phyloP scores from a whole-genome alignment of 2,329 filamentous ascomycete species.

The Talaromyces piceae region DNA sequence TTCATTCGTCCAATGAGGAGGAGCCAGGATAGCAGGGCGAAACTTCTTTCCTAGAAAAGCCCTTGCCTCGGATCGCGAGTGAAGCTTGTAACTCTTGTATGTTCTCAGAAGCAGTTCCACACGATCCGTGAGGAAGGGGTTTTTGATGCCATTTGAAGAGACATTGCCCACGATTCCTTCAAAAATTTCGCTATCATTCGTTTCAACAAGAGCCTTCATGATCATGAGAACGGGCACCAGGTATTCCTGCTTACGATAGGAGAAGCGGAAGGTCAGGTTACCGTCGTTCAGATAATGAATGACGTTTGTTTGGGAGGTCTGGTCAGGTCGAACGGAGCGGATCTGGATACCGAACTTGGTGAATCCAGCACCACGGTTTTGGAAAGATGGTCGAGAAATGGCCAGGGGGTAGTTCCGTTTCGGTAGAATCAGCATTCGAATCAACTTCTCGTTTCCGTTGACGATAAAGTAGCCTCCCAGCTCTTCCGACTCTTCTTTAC shows the following conservation, averaged over 20 bases:
- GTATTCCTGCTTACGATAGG: slow-evolving; percentile 95
- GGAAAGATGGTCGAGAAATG: slow-evolving; percentile 84
- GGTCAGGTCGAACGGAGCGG: slow-evolving; percentile 88
- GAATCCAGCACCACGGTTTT: slow-evolving; percentile 77
- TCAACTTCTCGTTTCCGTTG: slow-evolving; percentile 95
- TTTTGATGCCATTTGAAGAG: slow-evolving; percentile 68
- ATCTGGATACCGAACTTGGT: slow-evolving; percentile 86
- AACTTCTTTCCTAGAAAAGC: slow-evolving; percentile 89
- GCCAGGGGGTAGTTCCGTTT: slow-evolving; percentile 93
- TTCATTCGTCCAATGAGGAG: slow-evolving; percentile 76
- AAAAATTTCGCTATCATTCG: slow-evolving; percentile 93
- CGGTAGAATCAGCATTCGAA: slow-evolving; percentile 84
- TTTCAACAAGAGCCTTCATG: slow-evolving; percentile 87
- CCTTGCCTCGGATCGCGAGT: slow-evolving; percentile 72
- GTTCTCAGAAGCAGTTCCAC: slow-evolving; percentile 86
- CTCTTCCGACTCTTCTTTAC: slow-evolving; percentile 94
- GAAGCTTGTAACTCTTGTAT: slow-evolving; percentile 83
- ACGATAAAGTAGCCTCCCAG: slow-evolving; percentile 95
- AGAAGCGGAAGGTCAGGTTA: slow-evolving; percentile 94
- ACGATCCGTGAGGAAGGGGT: slow-evolving; percentile 91
- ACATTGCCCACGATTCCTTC: slow-evolving; percentile 79
- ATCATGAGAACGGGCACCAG: slow-evolving; percentile 97
- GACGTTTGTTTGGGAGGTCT: slow-evolving; percentile 95
- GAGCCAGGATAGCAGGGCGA: slow-evolving; percentile 74
- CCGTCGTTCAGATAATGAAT: slow-evolving; percentile 93